Evolutionary conservation across 2,329 filamentous ascomycete species (phyloP).

Genomic region (Sporothrix brasiliensis): DNA sequence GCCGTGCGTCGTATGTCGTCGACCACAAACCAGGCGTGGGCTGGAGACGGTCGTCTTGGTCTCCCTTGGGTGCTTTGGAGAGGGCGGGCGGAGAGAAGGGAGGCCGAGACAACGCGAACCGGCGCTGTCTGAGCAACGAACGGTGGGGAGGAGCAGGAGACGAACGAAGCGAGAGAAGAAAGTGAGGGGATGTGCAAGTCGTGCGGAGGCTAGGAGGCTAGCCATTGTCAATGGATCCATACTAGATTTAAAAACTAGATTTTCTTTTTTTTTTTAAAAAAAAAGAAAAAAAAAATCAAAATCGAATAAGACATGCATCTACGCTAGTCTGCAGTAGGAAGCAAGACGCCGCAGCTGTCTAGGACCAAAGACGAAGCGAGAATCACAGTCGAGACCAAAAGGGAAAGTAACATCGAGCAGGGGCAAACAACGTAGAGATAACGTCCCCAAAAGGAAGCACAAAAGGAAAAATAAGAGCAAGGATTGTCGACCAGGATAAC

Average conservation of each 20-base stretch:
- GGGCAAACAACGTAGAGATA: neutral
- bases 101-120: neutral
- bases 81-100: conserved; percentile 23
- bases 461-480: neutral
- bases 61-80: conserved; percentile 27
- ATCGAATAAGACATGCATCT: neutral
- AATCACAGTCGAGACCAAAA: neutral
- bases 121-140: conserved; percentile 15
- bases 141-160: conserved; percentile 12
- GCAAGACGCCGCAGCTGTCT: neutral
- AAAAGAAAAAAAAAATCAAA: neutral
- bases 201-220: neutral
- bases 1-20: neutral
- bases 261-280: neutral
- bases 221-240: neutral
- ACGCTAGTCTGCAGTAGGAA: neutral
- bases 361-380: neutral
- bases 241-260: neutral
- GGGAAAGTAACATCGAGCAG: neutral
- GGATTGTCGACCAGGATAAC: neutral
- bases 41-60: neutral
- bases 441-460: neutral
- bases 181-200: neutral
- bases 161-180: neutral
- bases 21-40: conserved; percentile 2